phyloP scores from a whole-genome alignment of 2,329 filamentous ascomycete genomes.

The Sporothrix euskadiensis region DNA sequence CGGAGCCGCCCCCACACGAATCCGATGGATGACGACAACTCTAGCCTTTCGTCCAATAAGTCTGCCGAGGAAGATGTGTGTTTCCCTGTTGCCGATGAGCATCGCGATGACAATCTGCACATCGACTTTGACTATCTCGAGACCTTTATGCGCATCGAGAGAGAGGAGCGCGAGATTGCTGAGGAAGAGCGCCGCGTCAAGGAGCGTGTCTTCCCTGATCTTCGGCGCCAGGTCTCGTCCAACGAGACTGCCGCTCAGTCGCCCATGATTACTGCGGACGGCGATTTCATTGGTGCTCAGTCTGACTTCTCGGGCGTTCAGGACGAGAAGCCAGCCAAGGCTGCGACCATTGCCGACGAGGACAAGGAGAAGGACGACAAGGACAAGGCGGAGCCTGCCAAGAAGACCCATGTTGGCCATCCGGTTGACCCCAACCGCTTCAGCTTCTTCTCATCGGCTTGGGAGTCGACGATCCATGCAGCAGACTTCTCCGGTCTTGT shows the following conservation, averaged over 20 bases:
- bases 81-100: conserved; percentile 74
- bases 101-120: conserved; percentile 69
- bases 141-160: conserved; percentile 73
- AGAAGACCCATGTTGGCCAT: conserved; percentile 33
- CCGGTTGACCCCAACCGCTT: conserved; percentile 72
- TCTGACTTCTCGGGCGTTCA: conserved; percentile 46
- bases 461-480: conserved; percentile 90
- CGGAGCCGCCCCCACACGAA: conserved; percentile 58
- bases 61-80: conserved; percentile 86
- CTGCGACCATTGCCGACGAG: conserved; percentile 37
- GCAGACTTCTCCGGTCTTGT: conserved; percentile 84
- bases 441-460: conserved; percentile 94
- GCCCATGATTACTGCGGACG: conserved; percentile 54
- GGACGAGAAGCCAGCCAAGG: conserved; percentile 52
- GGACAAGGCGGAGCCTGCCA: conserved; percentile 29
- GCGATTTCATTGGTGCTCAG: conserved; percentile 58
- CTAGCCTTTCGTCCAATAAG: conserved; percentile 64
- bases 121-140: conserved; percentile 94
- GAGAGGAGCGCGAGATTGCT: conserved; percentile 50
- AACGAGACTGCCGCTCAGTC: conserved; percentile 35
- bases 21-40: conserved; percentile 58
- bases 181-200: conserved; percentile 55
- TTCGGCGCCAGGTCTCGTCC: conserved; percentile 49
- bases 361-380: conserved; percentile 39
- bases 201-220: conserved; percentile 60